Base-by-base conservation (phyloP, 345 rosid species). In the Diplotaxis tenuifolia region DNA sequence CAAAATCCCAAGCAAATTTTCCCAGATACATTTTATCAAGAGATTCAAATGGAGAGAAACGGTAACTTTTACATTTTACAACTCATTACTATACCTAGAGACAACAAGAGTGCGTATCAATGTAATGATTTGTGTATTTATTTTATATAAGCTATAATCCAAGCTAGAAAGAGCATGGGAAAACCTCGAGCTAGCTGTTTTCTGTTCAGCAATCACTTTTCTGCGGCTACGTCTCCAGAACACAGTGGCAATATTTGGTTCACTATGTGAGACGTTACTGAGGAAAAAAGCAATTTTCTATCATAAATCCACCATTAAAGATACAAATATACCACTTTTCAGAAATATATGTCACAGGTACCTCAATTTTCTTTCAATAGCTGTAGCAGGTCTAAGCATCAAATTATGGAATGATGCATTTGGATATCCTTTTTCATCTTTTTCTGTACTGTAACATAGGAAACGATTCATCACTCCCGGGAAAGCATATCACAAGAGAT, bases 171-270 rank as follows among this genome's bases (percentile, higher is more conserved):
- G 72, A 73, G 74, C 69, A 75, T 38, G 34, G 59, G 57, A 63
- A 70, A 82, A 92, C 97, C 99, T 92, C 71, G 99, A 96, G 85
- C 97, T 96, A 70, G 96, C 95, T 73, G 98, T 96, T 81, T 95
- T 84, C 80, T 89, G 98, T 78, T 96, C 98, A 25, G 91, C 90
- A 83, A 92, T 91, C 73, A 86, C 95, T 87, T 90, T 96, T 83
- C 85, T 85, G 84, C 96, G 85, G 82, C 96, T 86, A 74, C 93
- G 93, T 56, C 96, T 80, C 95, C 98, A 86, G 77, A 94, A 89
- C 58, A 86, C 80, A 65, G 86, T 87, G 21, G 96, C 92, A 38
- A 94, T 84, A 81, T 94, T 87, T 45, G 98, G 97, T 83, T 94
- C 98, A 75, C 93, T 94, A 71, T 89, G 97, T 3, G 97, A 94